Evolutionary conservation across 108 stramenopile genomes (phyloP).

Genomic region (Epithemia pelagica): DNA sequence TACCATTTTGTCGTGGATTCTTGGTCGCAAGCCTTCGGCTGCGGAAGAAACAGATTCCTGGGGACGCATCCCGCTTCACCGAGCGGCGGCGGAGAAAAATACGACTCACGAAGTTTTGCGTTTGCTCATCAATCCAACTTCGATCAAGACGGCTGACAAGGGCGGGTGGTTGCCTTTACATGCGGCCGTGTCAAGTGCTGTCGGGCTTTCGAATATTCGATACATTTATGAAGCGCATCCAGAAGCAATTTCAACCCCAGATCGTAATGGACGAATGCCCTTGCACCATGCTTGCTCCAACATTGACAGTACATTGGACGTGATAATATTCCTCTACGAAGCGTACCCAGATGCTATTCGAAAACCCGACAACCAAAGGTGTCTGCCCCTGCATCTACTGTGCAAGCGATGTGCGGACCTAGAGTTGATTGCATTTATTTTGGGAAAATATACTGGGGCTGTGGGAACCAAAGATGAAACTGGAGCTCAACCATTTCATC

Average conservation of each 20-base stretch:
- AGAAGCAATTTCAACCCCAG: background rate
- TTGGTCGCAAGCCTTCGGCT: background rate
- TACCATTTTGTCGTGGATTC: background rate
- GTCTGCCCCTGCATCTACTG: background rate
- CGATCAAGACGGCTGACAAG: background rate
- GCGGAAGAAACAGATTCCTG: background rate
- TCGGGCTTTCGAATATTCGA: background rate
- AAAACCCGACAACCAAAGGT: background rate
- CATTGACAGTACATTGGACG: background rate
- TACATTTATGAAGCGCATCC: background rate
- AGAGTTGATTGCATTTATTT: background rate
- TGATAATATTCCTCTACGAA: background rate
- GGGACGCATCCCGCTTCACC: conserved; percentile 3
- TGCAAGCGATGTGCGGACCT: background rate
- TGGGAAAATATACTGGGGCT: conserved; percentile 17
- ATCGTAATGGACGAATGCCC: background rate
- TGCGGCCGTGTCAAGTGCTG: background rate
- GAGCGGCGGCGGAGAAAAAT: background rate
- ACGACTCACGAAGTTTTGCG: background rate
- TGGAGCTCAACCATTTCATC: conserved; percentile 18
- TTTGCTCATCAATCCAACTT: background rate
- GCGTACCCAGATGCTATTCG: background rate
- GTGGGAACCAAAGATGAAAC: conserved; percentile 57
- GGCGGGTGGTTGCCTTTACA: background rate
- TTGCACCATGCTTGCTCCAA: conserved; percentile 5